Conservation (phyloP, 306 rosid species). For the Cicer judaicum region DNA sequence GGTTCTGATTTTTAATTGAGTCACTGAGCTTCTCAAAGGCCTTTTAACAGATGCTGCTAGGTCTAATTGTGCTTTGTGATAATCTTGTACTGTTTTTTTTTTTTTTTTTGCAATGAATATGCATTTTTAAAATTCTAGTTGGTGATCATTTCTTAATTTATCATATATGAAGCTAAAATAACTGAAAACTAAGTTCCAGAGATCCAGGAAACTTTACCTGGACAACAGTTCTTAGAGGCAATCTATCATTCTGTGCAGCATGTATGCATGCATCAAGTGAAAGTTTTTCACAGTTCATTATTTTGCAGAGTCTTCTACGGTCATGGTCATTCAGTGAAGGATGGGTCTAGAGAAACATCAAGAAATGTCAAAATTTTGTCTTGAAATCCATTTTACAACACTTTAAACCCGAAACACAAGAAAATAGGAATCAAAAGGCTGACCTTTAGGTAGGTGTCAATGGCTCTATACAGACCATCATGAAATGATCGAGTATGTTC, state of each 20-base stretch:
- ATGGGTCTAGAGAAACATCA: slow-evolving; percentile 66
- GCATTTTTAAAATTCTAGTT: slow-evolving; percentile 23
- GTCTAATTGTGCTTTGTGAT: slow-evolving; percentile 22
- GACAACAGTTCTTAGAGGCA: slow-evolving; percentile 83
- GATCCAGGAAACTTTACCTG: slow-evolving; percentile 65
- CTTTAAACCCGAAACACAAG: slow-evolving; percentile 26
- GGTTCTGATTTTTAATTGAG: slow-evolving; percentile 16
- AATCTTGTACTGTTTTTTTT: neutral
- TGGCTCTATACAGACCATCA: slow-evolving; percentile 94
- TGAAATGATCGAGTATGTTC: slow-evolving; percentile 74
- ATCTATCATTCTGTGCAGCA: slow-evolving; percentile 92
- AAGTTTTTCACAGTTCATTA: slow-evolving; percentile 83
- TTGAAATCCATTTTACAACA: neutral
- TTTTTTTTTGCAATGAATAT: neutral
- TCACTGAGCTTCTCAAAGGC: neutral
- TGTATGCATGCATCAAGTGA: slow-evolving; percentile 94
- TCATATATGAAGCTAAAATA: slow-evolving; percentile 32
- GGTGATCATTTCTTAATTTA: slow-evolving; percentile 8
- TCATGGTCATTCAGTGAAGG: slow-evolving; percentile 77
- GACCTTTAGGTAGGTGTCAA: slow-evolving; percentile 89
- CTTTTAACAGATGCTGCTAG: slow-evolving; percentile 24
- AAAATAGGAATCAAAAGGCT: slow-evolving; percentile 37
- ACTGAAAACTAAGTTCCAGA: slow-evolving; percentile 30
- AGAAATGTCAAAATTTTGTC: slow-evolving; percentile 41
- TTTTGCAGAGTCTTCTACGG: slow-evolving; percentile 82